A percentile compares a stretch with the other conserved stretches of the same genome.
Conservation (phyloP, 768 basidiomycete genomes). For the Floccularia luteovirens region DNA sequence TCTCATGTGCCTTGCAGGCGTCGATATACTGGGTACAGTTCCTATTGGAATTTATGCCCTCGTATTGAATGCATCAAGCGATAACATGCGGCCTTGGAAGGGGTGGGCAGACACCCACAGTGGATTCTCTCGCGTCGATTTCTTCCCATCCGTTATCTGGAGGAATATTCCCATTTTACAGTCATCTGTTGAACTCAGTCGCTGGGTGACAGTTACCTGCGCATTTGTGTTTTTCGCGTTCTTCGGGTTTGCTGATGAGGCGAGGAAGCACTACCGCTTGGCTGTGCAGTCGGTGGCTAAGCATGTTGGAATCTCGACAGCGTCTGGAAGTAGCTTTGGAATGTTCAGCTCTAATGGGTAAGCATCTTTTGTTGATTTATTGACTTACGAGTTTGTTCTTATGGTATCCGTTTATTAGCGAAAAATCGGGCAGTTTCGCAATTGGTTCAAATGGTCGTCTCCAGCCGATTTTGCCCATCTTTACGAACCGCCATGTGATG, state of each 20-base stretch:
- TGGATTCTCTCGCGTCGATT: slow-evolving; percentile 35
- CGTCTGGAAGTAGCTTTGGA: slow-evolving; percentile 12
- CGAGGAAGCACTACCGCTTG: slow-evolving; percentile 14
- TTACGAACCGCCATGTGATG: slow-evolving; percentile 34
- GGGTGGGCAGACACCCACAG: slow-evolving; percentile 44
- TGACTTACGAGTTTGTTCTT: background rate
- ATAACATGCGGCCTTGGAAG: slow-evolving; percentile 33
- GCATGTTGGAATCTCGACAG: slow-evolving; percentile 22
- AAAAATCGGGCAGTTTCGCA: slow-evolving; percentile 14
- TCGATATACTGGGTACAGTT: slow-evolving; percentile 39
- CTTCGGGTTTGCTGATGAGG: slow-evolving; percentile 14
- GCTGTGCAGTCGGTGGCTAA: slow-evolving; percentile 30
- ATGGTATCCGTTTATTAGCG: slow-evolving; percentile 9
- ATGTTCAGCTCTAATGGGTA: slow-evolving; percentile 18
- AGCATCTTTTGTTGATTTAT: slow-evolving; percentile 5
- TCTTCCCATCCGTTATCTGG: slow-evolving; percentile 37
- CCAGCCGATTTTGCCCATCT: slow-evolving; percentile 31
- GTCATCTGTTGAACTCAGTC: slow-evolving; percentile 29
- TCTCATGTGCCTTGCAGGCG: slow-evolving; percentile 44
- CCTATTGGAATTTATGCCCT: slow-evolving; percentile 31
- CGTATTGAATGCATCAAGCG: slow-evolving; percentile 23
- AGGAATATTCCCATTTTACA: slow-evolving; percentile 14
- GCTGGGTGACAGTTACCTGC: slow-evolving; percentile 36
- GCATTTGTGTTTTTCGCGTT: slow-evolving; percentile 11
- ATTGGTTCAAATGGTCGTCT: slow-evolving; percentile 16